These are phyloP conservation scores for Monosporascus sp. DNA, from an alignment of 2,329 filamentous ascomycete species.

Conservation along the genomic window DNA sequence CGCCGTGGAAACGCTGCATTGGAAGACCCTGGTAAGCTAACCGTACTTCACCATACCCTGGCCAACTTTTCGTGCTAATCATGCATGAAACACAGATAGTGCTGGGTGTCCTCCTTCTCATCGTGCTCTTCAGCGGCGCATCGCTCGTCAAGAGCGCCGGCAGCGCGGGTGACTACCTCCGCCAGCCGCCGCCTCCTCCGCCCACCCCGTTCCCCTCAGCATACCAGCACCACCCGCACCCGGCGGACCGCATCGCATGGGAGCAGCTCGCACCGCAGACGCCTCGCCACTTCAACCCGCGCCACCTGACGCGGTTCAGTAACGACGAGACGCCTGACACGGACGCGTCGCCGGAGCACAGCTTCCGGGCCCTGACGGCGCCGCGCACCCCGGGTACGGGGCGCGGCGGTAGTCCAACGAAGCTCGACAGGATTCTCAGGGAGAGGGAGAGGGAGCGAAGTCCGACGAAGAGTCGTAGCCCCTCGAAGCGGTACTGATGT, in stretches of 20 bases:
- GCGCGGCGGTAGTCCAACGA: constrained; percentile 1
- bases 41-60: not conserved
- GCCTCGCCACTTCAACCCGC: constrained; percentile 16
- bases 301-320: constrained; percentile 8
- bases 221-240: constrained; percentile 11
- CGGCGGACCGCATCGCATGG: constrained; percentile 23
- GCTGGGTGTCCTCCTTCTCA: constrained; percentile 20
- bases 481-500: constrained; percentile 36
- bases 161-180: constrained; percentile 15
- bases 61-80: constrained; percentile 8
- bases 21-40: constrained; percentile 60
- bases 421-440: constrained; percentile 20
- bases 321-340: constrained; percentile 38
- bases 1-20: constrained; percentile 85
- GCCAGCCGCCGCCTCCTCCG: constrained; percentile 11
- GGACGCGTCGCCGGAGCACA: constrained; percentile 37
- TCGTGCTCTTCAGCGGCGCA: constrained; percentile 25
- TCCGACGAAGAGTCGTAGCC: constrained; percentile 36
- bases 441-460: constrained; percentile 40
- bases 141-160: constrained; percentile 23
- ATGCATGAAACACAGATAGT: constrained; percentile 12
- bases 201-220: constrained; percentile 14
- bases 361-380: constrained; percentile 35
- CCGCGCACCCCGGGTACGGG: constrained; percentile 33
- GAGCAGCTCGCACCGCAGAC: constrained; percentile 24